A percentile compares a stretch with the other conserved stretches of the same genome.
Conservation (phyloP, 805 yeast species). For the Cyberlindnera japonica region DNA sequence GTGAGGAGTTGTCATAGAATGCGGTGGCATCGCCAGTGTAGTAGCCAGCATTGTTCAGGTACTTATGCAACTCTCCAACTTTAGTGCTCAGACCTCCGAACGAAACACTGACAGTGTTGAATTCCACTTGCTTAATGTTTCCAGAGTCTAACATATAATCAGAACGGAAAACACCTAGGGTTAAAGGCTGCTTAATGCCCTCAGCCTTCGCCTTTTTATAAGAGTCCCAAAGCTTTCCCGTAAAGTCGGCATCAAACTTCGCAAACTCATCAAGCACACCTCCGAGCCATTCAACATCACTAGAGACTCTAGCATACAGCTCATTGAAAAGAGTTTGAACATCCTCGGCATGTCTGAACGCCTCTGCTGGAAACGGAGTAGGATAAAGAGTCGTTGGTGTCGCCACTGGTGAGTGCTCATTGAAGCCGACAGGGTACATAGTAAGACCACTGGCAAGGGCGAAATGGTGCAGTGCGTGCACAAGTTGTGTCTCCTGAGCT, state of each 20-base stretch:
- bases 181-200: constrained; percentile 59
- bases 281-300: constrained; percentile 62
- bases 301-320: constrained; percentile 63
- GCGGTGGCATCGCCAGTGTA: constrained; percentile 42
- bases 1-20: constrained; percentile 41
- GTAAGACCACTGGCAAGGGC: constrained; percentile 72
- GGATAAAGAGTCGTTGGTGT: constrained; percentile 94
- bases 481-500: constrained; percentile 28
- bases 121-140: constrained; percentile 87
- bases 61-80: constrained; percentile 72
- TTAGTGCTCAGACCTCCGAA: constrained; percentile 87
- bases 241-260: constrained; percentile 66
- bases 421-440: constrained; percentile 67
- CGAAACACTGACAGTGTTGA: constrained; percentile 92
- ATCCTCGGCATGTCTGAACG: constrained; percentile 61
- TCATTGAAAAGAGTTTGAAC: constrained; percentile 70
- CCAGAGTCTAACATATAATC: constrained; percentile 70
- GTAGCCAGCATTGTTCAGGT: constrained; percentile 54
- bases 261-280: constrained; percentile 52
- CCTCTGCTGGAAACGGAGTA: constrained; percentile 72
- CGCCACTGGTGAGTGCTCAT: constrained; percentile 41
- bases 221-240: constrained; percentile 69
- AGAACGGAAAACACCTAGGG: constrained; percentile 83
- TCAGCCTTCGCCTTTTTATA: constrained; percentile 45
- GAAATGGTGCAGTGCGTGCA: constrained; percentile 64